Conservation (phyloP, 2,329 filamentous ascomycete genomes). For the Torrubiella hemipterigena region DNA sequence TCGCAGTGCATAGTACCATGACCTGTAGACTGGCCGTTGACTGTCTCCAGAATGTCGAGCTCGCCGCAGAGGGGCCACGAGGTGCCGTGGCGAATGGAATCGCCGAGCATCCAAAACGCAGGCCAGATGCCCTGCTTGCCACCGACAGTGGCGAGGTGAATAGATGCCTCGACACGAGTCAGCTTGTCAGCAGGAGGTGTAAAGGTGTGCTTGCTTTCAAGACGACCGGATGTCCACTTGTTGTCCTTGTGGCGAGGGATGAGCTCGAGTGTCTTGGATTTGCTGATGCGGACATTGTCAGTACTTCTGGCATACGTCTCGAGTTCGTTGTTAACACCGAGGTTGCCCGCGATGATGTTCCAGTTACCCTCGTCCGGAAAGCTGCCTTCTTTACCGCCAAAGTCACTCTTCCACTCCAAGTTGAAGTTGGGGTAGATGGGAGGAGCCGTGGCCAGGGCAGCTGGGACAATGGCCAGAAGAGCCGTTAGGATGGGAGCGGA, state of each 20-base stretch:
- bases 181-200: constrained; percentile 25
- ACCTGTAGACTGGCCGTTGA: constrained; percentile 31
- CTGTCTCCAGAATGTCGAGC: constrained; percentile 37
- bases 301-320: constrained; percentile 32
- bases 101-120: constrained; percentile 40
- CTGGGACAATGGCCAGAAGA: too few species aligned
- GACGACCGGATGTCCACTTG: constrained; percentile 36
- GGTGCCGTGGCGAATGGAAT: constrained; percentile 31
- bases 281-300: constrained; percentile 36
- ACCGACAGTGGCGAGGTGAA: constrained; percentile 28
- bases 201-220: constrained; percentile 35
- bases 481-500: too few species aligned
- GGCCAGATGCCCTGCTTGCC: constrained; percentile 40
- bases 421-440: too few species aligned
- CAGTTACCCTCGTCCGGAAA: constrained; percentile 17
- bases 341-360: constrained; percentile 30
- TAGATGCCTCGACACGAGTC: constrained; percentile 29
- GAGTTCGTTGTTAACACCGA: constrained; percentile 36
- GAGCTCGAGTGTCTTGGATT: constrained; percentile 38
- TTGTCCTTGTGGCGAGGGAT: constrained; percentile 28
- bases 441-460: too few species aligned
- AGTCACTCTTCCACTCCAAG: too few species aligned
- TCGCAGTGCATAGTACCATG: constrained; percentile 38
- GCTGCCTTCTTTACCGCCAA: not conserved
- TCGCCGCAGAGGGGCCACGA: constrained; percentile 37